phyloP scores from a whole-genome alignment of 208 protist genomes.

The Histomonas meleagridis region DNA sequence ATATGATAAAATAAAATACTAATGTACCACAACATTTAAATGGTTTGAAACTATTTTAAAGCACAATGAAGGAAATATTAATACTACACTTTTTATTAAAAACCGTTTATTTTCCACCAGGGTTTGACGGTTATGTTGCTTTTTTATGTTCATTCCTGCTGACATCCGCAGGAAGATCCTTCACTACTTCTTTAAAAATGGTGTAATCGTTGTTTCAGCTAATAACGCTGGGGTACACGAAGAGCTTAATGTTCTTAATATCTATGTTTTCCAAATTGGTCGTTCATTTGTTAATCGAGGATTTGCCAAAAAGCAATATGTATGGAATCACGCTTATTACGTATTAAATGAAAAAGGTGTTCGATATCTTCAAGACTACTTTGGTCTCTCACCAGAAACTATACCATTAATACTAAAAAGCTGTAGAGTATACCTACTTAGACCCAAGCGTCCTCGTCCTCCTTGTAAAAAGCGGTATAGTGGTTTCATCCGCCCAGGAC shows the following conservation, averaged over 20 bases:
- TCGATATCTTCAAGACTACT: background rate
- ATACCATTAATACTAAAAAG: background rate
- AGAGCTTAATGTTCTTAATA: background rate
- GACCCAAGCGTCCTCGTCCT: no score
- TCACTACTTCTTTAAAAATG: background rate
- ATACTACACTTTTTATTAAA: no score
- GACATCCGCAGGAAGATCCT: background rate
- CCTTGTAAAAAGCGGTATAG: no score
- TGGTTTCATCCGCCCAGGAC: no score
- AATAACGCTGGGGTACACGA: background rate
- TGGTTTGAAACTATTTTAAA: no score
- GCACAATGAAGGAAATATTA: no score
- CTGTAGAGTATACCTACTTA: no score
- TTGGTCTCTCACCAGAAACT: background rate
- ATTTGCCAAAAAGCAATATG: background rate
- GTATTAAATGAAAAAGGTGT: background rate
- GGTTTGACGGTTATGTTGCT: no score
- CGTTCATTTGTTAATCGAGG: background rate
- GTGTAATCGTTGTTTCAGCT: background rate
- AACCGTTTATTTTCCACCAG: no score
- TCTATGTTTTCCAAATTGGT: background rate
- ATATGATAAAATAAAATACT: no score
- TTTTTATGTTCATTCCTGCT: constrained; percentile 9
- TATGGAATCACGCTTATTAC: background rate
- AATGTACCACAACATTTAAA: no score